Conservation (phyloP, 805 yeast species). For the Komagataella kurtzmanii region DNA sequence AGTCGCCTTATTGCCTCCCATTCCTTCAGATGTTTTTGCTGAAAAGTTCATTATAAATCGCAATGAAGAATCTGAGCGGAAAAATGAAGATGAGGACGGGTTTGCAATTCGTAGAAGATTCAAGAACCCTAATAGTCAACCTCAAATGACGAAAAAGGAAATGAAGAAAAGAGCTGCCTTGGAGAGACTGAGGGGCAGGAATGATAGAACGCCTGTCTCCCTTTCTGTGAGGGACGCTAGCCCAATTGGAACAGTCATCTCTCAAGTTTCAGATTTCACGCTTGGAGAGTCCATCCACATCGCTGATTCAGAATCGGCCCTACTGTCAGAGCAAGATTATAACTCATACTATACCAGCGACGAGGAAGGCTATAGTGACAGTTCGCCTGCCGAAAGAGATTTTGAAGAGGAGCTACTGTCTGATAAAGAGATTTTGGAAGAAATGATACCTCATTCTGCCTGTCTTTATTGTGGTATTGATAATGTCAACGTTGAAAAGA, state of each 20-base stretch:
- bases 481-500: slow-evolving; percentile 17
- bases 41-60: slow-evolving; percentile 5
- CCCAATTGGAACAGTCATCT: slow-evolving; percentile 40
- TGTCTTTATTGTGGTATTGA: slow-evolving; percentile 38
- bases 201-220: background rate
- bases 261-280: slow-evolving; percentile 44
- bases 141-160: slow-evolving; percentile 27
- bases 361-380: background rate
- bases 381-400: slow-evolving; percentile 4
- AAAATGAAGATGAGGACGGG: slow-evolving; percentile 41
- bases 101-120: slow-evolving; percentile 20
- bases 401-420: slow-evolving; percentile 7
- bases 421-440: slow-evolving; percentile 12
- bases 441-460: slow-evolving; percentile 22
- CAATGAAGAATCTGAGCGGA: slow-evolving; percentile 4
- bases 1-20: slow-evolving; percentile 31
- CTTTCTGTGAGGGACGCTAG: slow-evolving; percentile 23
- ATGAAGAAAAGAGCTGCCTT: slow-evolving; percentile 14
- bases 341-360: slow-evolving; percentile 1
- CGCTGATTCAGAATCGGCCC: slow-evolving; percentile 1
- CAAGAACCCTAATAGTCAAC: slow-evolving; percentile 10
- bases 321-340: background rate
- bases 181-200: slow-evolving; percentile 15
- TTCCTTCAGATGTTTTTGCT: slow-evolving; percentile 21
- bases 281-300: slow-evolving; percentile 24